These are phyloP conservation scores for Paramecium biaurelia DNA, from an alignment of 73 alveolate species.

Conservation along the genomic window DNA sequence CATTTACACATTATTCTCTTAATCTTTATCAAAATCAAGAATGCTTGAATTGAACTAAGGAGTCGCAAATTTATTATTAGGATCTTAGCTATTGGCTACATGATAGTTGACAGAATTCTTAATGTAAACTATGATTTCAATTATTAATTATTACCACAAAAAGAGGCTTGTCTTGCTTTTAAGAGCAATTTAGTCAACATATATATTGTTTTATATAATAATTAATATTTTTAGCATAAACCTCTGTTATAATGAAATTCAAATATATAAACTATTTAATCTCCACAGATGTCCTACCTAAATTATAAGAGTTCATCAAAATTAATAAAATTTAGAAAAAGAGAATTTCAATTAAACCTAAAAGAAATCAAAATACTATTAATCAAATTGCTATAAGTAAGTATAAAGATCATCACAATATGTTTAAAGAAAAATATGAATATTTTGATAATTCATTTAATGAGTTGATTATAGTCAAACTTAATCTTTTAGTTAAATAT, in stretches of 20 bases:
- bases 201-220: not conserved
- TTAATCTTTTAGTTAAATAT: not conserved
- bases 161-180: not conserved
- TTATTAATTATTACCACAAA: not conserved
- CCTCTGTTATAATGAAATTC: not conserved
- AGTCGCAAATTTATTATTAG: not conserved
- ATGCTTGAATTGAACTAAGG: constrained; percentile 13
- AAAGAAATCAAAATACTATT: too few species aligned
- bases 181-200: not conserved
- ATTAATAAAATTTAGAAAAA: too few species aligned
- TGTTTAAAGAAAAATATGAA: too few species aligned
- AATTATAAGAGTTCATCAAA: not conserved
- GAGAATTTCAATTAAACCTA: not conserved
- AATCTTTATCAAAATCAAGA: constrained; percentile 34
- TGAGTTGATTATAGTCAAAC: not conserved
- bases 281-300: too few species aligned
- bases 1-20: constrained; percentile 32
- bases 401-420: not conserved
- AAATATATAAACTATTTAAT: not conserved
- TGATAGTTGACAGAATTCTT: not conserved
- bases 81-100: constrained; percentile 12
- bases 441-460: not conserved
- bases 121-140: not conserved
- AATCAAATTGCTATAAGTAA: too few species aligned
- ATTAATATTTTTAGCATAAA: not conserved